A percentile compares a stretch with the other conserved stretches of the same genome.
Evolutionary conservation across 306 rosid genomes (phyloP).

Genomic region (Cicer yamashitae): DNA sequence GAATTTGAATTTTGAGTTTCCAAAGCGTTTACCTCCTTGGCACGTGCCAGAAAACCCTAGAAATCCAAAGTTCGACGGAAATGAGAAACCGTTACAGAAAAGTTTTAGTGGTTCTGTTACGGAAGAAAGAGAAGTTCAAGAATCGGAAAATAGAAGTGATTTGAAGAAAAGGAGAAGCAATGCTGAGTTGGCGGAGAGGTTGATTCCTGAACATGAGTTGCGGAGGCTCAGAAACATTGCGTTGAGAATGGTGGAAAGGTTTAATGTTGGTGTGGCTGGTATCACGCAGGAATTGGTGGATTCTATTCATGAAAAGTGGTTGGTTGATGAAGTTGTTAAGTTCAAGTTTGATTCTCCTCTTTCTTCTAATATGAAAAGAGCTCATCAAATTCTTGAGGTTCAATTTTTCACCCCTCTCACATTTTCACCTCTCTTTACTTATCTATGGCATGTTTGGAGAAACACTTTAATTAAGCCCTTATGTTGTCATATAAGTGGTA

Average conservation of each 20-base stretch:
- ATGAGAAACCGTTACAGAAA: background rate
- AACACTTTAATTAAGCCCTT: too few species aligned
- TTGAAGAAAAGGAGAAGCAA: constrained; percentile 60
- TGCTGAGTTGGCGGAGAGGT: constrained; percentile 62
- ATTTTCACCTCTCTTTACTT: background rate
- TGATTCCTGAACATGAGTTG: constrained; percentile 78
- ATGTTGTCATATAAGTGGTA: too few species aligned
- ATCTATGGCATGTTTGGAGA: too few species aligned
- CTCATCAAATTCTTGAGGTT: constrained; percentile 84
- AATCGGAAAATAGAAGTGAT: constrained; percentile 28
- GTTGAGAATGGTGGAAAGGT: constrained; percentile 79
- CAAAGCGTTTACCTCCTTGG: constrained; percentile 74
- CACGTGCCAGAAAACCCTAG: constrained; percentile 51
- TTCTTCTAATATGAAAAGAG: constrained; percentile 75
- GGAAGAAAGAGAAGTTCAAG: constrained; percentile 40
- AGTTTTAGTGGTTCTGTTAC: constrained; percentile 10
- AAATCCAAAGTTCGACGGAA: constrained; percentile 15
- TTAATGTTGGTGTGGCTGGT: constrained; percentile 75
- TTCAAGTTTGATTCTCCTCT: constrained; percentile 81
- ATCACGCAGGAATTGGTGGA: constrained; percentile 76
- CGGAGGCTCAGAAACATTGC: constrained; percentile 83
- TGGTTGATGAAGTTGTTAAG: constrained; percentile 78
- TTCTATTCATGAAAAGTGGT: constrained; percentile 74
- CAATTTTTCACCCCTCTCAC: background rate
- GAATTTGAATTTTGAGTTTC: constrained; percentile 49